Percentiles rank a stretch among this genome's conserved stretches.
Conservation (phyloP, 805 yeast genomes). For the Metschnikowia aberdeeniae region DNA sequence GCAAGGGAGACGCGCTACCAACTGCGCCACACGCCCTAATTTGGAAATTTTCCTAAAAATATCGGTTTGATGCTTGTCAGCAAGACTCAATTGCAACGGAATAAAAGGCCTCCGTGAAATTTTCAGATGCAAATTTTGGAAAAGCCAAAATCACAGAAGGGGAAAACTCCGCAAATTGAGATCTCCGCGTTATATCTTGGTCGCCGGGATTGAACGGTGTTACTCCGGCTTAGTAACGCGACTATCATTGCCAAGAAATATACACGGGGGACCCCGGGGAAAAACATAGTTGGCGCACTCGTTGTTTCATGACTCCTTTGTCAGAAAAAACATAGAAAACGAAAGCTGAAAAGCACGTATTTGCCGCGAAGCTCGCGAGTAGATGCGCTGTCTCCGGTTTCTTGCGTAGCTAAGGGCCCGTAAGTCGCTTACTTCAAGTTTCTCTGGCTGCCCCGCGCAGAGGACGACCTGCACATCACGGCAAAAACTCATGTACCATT, state of each 20-base stretch:
- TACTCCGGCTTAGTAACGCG: not conserved
- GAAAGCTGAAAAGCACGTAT: no score
- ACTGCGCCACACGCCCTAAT: conserved; percentile 73
- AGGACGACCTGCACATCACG: not conserved
- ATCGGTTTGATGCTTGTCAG: not conserved
- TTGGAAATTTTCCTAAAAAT: not conserved
- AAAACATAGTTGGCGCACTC: not conserved
- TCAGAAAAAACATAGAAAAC: no score
- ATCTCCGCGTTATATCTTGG: no score
- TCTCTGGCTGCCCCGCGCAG: not conserved
- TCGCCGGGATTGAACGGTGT: no score
- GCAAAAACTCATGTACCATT: not conserved
- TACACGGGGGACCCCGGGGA: not conserved
- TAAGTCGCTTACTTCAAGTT: no score
- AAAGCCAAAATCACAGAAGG: no score
- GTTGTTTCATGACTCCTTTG: no score
- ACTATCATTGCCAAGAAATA: not conserved
- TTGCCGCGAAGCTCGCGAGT: no score
- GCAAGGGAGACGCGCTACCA: conserved; percentile 82
- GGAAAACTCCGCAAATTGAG: no score
- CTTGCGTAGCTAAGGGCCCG: no score
- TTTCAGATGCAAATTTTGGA: no score
- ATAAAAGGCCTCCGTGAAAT: not conserved
- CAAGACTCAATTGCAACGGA: not conserved
- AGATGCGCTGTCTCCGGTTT: no score